Evolutionary conservation across 2,329 filamentous ascomycete genomes (phyloP).

Genomic region (Pseudogymnoascus sp.): DNA sequence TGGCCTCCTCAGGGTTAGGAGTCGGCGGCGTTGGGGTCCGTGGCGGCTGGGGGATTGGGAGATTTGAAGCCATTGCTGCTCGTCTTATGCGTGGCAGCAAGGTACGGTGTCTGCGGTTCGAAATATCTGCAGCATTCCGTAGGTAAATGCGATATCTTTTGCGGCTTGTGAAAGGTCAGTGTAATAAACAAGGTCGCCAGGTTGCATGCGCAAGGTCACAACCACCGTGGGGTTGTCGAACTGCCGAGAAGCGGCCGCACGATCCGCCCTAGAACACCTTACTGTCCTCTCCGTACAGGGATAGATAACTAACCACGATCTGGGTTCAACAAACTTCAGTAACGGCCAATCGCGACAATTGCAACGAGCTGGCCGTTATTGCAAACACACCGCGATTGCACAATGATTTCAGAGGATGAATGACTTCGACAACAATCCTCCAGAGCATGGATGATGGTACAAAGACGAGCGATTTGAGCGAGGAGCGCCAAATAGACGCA

Average conservation of each 20-base stretch:
- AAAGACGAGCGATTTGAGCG: conserved; percentile 2
- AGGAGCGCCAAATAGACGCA: conserved; percentile 5
- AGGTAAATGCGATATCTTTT: neutral
- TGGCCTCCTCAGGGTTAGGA: conserved; percentile 29
- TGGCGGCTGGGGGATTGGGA: conserved; percentile 51
- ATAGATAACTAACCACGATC: neutral
- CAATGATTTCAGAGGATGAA: conserved; percentile 7
- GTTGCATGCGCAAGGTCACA: conserved; percentile 1
- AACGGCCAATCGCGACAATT: neutral
- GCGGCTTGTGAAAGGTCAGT: neutral
- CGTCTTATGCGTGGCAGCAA: conserved; percentile 5
- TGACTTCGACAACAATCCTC: conserved; percentile 3
- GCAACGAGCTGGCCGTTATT: neutral
- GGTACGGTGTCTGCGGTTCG: neutral
- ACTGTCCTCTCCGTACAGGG: conserved; percentile 1
- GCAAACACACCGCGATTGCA: neutral
- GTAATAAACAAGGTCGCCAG: conserved; percentile 6
- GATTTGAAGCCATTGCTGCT: conserved; percentile 46
- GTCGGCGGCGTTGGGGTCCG: conserved; percentile 57
- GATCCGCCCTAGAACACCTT: neutral
- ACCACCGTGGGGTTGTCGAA: neutral
- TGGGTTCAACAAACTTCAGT: neutral
- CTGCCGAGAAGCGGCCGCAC: neutral
- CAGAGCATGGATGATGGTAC: conserved; percentile 12
- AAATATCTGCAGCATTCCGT: conserved; percentile 1